A percentile compares a stretch with the other conserved stretches of the same genome.
These are phyloP conservation scores for Irpex lacteus DNA, from an alignment of 1,284 basidiomycete species.

Conservation along the genomic window DNA sequence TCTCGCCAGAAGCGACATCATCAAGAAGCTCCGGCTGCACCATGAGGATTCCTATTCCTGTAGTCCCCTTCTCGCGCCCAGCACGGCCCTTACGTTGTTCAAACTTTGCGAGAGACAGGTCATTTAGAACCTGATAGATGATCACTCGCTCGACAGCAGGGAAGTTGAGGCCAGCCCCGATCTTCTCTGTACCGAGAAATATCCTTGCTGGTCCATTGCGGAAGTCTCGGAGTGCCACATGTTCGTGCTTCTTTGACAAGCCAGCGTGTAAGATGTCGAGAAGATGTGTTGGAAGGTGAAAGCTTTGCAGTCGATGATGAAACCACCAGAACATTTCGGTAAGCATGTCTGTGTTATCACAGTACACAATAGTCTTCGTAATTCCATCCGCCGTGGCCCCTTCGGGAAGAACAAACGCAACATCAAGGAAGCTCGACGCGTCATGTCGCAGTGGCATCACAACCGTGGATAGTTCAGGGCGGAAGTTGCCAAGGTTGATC, in stretches of 20 bases:
- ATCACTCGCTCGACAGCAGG: neutral
- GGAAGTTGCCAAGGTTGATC: slow-evolving; percentile 1
- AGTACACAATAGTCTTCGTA: neutral
- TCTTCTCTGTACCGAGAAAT: neutral
- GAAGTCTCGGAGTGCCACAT: neutral
- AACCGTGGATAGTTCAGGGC: neutral
- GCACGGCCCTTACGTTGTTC: slow-evolving; percentile 1
- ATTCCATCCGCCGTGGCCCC: neutral
- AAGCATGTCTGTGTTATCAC: neutral
- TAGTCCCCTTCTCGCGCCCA: neutral
- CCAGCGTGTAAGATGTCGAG: neutral
- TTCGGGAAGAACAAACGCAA: neutral
- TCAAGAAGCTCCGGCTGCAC: neutral
- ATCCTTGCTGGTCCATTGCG: neutral
- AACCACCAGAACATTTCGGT: slow-evolving; percentile 2
- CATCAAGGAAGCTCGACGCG: neutral
- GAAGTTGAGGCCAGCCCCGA: slow-evolving; percentile 1
- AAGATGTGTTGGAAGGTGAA: neutral
- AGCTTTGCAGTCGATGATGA: too few species aligned
- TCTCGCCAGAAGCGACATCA: neutral
- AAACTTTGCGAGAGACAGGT: neutral
- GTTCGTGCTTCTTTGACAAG: neutral
- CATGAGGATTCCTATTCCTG: neutral
- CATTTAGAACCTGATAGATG: neutral
- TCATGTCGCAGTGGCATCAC: neutral